A percentile compares a stretch with the other conserved stretches of the same genome.
phyloP scores from a whole-genome alignment of 2,329 filamentous ascomycete species.

The Stachybotrys echinatus region DNA sequence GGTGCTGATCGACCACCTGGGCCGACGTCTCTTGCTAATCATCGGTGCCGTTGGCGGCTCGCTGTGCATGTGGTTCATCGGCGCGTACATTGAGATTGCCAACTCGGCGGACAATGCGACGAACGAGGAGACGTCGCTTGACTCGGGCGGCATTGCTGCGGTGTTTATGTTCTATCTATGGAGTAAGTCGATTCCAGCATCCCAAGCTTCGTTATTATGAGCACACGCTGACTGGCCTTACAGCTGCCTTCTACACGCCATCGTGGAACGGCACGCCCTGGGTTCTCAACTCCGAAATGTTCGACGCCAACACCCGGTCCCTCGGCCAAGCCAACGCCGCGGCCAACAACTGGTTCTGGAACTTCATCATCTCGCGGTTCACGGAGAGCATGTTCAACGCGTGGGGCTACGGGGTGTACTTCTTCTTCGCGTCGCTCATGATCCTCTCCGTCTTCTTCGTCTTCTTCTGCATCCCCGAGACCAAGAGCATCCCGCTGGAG shows the following conservation, averaged over 20 bases:
- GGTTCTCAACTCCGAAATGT: slow-evolving; percentile 74
- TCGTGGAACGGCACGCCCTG: slow-evolving; percentile 71
- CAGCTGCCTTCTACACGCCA: slow-evolving; percentile 58
- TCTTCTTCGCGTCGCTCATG: slow-evolving; percentile 64
- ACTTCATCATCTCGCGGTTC: slow-evolving; percentile 64
- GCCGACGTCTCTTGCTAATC: slow-evolving; percentile 55
- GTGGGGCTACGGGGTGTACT: slow-evolving; percentile 60
- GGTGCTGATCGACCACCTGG: slow-evolving; percentile 58
- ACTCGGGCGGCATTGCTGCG: slow-evolving; percentile 56
- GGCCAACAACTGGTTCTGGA: slow-evolving; percentile 68
- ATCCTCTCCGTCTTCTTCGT: slow-evolving; percentile 52
- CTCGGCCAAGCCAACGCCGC: slow-evolving; percentile 69
- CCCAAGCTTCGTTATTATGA: no score
- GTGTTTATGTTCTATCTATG: slow-evolving; percentile 59
- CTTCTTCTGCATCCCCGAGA: slow-evolving; percentile 60
- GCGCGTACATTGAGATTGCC: slow-evolving; percentile 32
- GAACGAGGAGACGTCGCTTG: slow-evolving; percentile 10
- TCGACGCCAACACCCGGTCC: slow-evolving; percentile 56
- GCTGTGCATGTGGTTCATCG: slow-evolving; percentile 61
- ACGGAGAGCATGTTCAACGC: slow-evolving; percentile 59
- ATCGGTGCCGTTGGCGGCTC: slow-evolving; percentile 58
- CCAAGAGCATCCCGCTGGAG: slow-evolving; percentile 60
- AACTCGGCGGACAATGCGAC: slow-evolving; percentile 38
- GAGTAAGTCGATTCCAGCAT: slow-evolving; percentile 3
- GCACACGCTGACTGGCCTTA: neutral